Percentiles rank a stretch among this genome's conserved stretches.
phyloP scores from a whole-genome alignment of 208 protist genomes.

The Herpetomonas muscarum region DNA sequence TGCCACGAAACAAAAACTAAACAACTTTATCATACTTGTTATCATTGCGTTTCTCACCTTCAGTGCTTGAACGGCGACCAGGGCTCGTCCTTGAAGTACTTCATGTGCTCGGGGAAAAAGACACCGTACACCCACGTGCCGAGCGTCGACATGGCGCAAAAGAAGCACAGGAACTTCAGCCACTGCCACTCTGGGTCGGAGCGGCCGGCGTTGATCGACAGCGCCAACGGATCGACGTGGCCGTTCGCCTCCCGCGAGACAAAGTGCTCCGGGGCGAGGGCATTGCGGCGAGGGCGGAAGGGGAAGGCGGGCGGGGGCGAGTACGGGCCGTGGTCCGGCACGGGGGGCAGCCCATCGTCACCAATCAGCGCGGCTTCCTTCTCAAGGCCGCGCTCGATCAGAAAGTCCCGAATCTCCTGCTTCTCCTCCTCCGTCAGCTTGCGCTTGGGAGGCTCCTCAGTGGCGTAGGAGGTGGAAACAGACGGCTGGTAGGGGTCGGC shows the following conservation, averaged over 20 bases:
- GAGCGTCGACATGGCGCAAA: constrained; percentile 66
- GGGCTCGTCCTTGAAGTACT: constrained; percentile 86
- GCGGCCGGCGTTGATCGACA: constrained; percentile 35
- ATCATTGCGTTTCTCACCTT: neutral
- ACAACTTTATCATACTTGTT: neutral
- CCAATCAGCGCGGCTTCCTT: neutral
- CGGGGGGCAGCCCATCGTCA: constrained; percentile 7
- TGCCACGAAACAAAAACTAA: neutral
- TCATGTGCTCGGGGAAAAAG: constrained; percentile 72
- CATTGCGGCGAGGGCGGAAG: constrained; percentile 44
- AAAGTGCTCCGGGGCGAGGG: constrained; percentile 53
- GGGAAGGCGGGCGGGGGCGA: constrained; percentile 23
- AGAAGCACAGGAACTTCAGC: constrained; percentile 75
- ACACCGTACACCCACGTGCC: constrained; percentile 65
- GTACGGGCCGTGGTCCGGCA: constrained; percentile 1
- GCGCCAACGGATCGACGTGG: constrained; percentile 59
- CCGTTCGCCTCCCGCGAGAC: constrained; percentile 33
- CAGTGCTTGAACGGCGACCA: constrained; percentile 61
- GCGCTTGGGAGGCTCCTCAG: too few species aligned
- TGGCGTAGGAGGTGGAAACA: too few species aligned
- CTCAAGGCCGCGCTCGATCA: neutral
- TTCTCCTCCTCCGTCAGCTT: neutral
- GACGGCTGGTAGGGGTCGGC: too few species aligned
- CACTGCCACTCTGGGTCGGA: constrained; percentile 83
- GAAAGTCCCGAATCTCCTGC: neutral